phyloP scores from a whole-genome alignment of 768 basidiomycete genomes.

The Tephrocybe sp. region DNA sequence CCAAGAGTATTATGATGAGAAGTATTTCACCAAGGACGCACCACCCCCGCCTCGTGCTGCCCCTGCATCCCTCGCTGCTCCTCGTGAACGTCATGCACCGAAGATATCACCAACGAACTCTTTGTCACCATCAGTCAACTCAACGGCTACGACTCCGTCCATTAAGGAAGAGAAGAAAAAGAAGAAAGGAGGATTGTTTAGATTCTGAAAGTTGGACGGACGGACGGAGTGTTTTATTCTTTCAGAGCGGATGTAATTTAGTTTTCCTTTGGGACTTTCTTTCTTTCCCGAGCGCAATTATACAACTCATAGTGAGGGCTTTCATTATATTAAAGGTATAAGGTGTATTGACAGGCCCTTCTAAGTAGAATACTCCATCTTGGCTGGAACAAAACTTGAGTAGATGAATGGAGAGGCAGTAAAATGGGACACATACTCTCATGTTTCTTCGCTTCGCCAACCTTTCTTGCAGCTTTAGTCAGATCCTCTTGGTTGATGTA shows the following conservation, averaged over 20 bases:
- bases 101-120: slow-evolving; percentile 58
- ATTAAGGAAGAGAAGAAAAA: slow-evolving; percentile 65
- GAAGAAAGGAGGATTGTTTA: slow-evolving; percentile 74
- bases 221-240: no score
- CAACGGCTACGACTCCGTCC: slow-evolving; percentile 27
- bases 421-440: slow-evolving; percentile 64
- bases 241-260: slow-evolving; percentile 17
- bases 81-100: slow-evolving; percentile 32
- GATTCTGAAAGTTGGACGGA: slow-evolving; percentile 44
- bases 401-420: neutral
- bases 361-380: slow-evolving; percentile 54
- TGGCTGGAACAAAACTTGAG: slow-evolving; percentile 33
- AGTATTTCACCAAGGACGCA: slow-evolving; percentile 68
- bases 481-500: slow-evolving; percentile 94
- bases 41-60: slow-evolving; percentile 49
- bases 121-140: slow-evolving; percentile 43
- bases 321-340: no score
- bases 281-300: no score
- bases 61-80: slow-evolving; percentile 32
- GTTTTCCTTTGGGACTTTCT: slow-evolving; percentile 19
- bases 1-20: slow-evolving; percentile 81
- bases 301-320: no score
- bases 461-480: slow-evolving; percentile 94
- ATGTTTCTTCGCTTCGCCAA: slow-evolving; percentile 96
- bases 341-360: slow-evolving; percentile 15